phyloP scores from a whole-genome alignment of 2,329 filamentous ascomycete species.

The Coniochaeta prunicola region DNA sequence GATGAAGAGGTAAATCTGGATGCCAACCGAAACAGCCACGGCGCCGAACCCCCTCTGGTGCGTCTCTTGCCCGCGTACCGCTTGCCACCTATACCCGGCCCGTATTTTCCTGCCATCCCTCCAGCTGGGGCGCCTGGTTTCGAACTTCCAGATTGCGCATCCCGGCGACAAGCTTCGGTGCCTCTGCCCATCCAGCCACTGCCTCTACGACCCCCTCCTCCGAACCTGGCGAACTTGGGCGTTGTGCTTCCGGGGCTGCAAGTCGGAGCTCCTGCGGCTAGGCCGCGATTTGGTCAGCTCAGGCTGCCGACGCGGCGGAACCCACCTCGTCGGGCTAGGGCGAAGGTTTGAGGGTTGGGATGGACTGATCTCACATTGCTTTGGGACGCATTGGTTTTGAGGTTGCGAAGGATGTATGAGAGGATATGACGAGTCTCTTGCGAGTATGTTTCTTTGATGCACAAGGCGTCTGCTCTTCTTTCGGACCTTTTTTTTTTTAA shows the following conservation, averaged over 20 bases:
- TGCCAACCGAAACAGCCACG: no score
- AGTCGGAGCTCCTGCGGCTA: background rate
- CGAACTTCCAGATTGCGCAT: no score
- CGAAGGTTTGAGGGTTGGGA: background rate
- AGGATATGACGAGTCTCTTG: background rate
- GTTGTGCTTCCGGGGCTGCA: background rate
- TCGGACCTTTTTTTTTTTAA: no score
- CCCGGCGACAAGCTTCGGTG: no score
- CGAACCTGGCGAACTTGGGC: background rate
- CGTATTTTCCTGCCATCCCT: no score
- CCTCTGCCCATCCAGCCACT: background rate
- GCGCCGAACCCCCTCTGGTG: no score
- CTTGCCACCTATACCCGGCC: no score
- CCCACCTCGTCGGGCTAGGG: background rate
- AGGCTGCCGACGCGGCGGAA: background rate
- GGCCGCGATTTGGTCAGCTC: background rate
- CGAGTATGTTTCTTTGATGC: background rate
- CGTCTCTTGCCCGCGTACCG: no score
- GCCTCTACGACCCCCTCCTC: background rate
- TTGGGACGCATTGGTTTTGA: background rate
- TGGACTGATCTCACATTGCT: background rate
- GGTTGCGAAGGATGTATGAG: background rate
- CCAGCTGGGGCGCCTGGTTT: no score
- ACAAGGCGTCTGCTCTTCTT: no score
- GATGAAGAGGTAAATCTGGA: no score